These are phyloP conservation scores for Aureobasidium namibiae DNA, from an alignment of 2,329 filamentous ascomycete genomes.

Conservation along the genomic window DNA sequence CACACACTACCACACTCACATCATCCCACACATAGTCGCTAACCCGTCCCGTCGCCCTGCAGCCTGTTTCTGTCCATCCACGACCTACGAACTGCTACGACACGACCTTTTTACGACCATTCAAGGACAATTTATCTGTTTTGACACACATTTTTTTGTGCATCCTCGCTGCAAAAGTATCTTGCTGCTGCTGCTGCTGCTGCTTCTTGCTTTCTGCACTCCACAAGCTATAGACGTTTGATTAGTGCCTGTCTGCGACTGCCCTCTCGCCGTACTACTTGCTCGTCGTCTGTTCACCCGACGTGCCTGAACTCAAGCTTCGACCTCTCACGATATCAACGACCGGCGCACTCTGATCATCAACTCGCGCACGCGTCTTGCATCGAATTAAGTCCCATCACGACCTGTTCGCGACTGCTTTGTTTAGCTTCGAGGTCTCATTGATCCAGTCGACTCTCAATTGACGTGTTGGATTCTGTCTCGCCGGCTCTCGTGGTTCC, in stretches of 20 bases:
- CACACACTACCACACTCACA: slow-evolving; percentile 3
- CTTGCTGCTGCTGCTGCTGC: too few relatives aligned
- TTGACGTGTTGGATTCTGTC: slow-evolving; percentile 6
- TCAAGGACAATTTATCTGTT: slow-evolving; percentile 12
- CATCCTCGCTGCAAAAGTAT: not conserved
- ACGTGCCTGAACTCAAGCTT: slow-evolving; percentile 1
- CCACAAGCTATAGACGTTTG: slow-evolving; percentile 3
- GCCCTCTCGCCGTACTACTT: slow-evolving; percentile 5
- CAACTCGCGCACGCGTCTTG: slow-evolving; percentile 6
- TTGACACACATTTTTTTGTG: slow-evolving; percentile 12
- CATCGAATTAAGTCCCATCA: not conserved
- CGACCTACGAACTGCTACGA: slow-evolving; percentile 14
- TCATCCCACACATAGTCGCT: slow-evolving; percentile 11
- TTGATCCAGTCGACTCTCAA: not conserved
- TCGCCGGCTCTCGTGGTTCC: slow-evolving; percentile 5
- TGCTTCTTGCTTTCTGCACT: slow-evolving; percentile 7
- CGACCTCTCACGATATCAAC: slow-evolving; percentile 7
- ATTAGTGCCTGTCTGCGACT: slow-evolving; percentile 6
- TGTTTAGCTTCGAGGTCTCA: slow-evolving; percentile 5
- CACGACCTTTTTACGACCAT: slow-evolving; percentile 13
- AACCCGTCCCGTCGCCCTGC: slow-evolving; percentile 12
- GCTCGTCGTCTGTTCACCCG: slow-evolving; percentile 7
- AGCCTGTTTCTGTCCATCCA: slow-evolving; percentile 12
- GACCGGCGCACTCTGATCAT: slow-evolving; percentile 10
- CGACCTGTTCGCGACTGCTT: slow-evolving; percentile 5